Base-by-base conservation (phyloP, 768 basidiomycete species). In the Suillus luteus region DNA sequence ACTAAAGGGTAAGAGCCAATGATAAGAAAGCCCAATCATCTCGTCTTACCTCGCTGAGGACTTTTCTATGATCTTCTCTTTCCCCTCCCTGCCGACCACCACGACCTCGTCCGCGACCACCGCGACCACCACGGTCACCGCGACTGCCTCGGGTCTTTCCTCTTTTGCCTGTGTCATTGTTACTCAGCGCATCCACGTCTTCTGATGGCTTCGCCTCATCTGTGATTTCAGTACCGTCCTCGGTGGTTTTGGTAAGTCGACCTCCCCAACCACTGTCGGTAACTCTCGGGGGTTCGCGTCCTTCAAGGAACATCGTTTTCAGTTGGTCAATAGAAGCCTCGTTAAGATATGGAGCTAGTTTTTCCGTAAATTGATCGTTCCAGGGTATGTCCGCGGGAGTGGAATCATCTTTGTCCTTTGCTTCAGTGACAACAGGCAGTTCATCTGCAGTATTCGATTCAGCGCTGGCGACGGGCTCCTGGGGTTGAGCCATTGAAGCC, bases 221-320 rank as follows among this genome's bases (percentile, higher is more conserved):
- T 38, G 65, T 63, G 15, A 62, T 57, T 3, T 67, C 60, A 44
- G 69, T 63, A 19, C 70, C 74, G 24, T 71, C 76, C n/a, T 65
- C 66, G 31, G 73, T 67, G 44, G 70, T 54, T 67, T 77, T 81
- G 2, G 77, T 63, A 37, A 75, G 71, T 61, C 85, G 83, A 44
- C 81, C 80, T 31, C 76, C 86, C 92, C 92, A 95, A 11, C 93
- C 93, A 62, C 75, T 78, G 75, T 95, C 92, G 65, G 86, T 87
- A 48, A 85, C 80, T 64, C 87, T 81, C 0, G 92, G 91, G 41
- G 91, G 88, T 64, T 90, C 87, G 6, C 88, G 86, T 1, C 96
- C 95, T 76, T 96, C 90, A 22, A 93, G 78, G 65, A 83, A 91
- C 74, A 97, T 86, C 46, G 82, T 77, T 72, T 90, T 93, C 44